A percentile compares a stretch with the other conserved stretches of the same genome.
Evolutionary conservation across 257 asterid species (phyloP).

Genomic region (Osmanthus fragrans): DNA sequence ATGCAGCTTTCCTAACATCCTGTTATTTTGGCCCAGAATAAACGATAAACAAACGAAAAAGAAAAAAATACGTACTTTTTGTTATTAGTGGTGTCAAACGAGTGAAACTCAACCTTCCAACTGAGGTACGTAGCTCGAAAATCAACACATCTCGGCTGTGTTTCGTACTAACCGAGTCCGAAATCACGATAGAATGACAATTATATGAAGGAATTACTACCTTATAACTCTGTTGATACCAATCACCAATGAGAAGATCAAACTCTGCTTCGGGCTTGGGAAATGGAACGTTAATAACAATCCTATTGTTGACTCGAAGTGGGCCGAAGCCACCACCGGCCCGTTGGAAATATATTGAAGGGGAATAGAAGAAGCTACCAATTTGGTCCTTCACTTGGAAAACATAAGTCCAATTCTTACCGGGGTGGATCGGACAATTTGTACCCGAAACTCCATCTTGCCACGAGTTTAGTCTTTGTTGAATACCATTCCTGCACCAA

Average conservation of each 20-base stretch:
- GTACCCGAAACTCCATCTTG: conserved; percentile 66
- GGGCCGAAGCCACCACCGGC: conserved; percentile 66
- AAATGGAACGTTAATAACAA: conserved; percentile 31
- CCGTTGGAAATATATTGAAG: conserved; percentile 42
- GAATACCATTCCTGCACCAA: conserved; percentile 50
- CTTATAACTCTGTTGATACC: conserved; percentile 53
- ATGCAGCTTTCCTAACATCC: conserved; percentile 19
- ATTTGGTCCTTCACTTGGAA: conserved; percentile 61
- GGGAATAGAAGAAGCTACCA: conserved; percentile 55
- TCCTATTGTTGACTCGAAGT: conserved; percentile 41
- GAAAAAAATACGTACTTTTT: too few relatives aligned
- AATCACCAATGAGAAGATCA: conserved; percentile 69
- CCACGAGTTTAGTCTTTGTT: conserved; percentile 60
- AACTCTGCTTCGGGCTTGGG: conserved; percentile 46
- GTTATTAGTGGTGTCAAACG: neutral
- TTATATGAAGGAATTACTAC: conserved; percentile 25
- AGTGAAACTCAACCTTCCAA: neutral
- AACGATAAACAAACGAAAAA: neutral
- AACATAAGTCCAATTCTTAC: conserved; percentile 49
- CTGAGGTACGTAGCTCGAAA: neutral
- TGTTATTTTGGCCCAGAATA: neutral
- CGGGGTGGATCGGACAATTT: conserved; percentile 54
- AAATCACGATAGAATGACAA: neutral
- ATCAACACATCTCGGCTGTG: too few relatives aligned
- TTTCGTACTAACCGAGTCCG: neutral